Evolutionary conservation across 2,329 filamentous ascomycete species (phyloP).

Genomic region (Trichoderma sp.): DNA sequence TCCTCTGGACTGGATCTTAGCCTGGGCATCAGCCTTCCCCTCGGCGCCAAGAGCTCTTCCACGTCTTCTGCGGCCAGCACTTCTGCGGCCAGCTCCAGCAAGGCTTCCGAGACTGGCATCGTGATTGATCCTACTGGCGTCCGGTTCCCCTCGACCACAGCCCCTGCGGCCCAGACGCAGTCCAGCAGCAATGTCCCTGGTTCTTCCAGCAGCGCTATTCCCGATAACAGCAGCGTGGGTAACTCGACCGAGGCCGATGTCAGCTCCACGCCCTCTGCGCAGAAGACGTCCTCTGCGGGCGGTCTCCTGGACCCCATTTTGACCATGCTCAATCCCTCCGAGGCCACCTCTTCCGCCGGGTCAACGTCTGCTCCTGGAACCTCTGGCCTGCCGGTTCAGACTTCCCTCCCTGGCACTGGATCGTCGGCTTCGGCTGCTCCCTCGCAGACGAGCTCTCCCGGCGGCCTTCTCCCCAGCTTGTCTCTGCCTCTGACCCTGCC

Average conservation of each 20-base stretch:
- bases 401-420: constrained; percentile 15
- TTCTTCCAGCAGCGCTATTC: background rate
- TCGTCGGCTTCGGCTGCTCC: background rate
- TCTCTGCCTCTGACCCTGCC: constrained; percentile 18
- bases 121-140: constrained; percentile 39
- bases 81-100: background rate
- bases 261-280: background rate
- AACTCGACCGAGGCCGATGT: constrained; percentile 1
- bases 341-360: constrained; percentile 18
- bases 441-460: constrained; percentile 30
- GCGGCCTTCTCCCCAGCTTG: constrained; percentile 22
- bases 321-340: constrained; percentile 31
- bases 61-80: background rate
- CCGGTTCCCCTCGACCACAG: constrained; percentile 22
- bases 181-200: background rate
- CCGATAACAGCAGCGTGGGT: background rate
- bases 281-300: constrained; percentile 7
- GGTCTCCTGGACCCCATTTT: constrained; percentile 35
- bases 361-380: too few relatives aligned
- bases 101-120: constrained; percentile 30
- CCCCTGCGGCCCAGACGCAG: constrained; percentile 2
- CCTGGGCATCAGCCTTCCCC: background rate
- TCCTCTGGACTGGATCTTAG: background rate
- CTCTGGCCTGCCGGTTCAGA: constrained; percentile 22
- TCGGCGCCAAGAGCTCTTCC: background rate